Evolutionary conservation across 306 rosid genomes (phyloP).

Genomic region (Sphenostylis stenocarpa): DNA sequence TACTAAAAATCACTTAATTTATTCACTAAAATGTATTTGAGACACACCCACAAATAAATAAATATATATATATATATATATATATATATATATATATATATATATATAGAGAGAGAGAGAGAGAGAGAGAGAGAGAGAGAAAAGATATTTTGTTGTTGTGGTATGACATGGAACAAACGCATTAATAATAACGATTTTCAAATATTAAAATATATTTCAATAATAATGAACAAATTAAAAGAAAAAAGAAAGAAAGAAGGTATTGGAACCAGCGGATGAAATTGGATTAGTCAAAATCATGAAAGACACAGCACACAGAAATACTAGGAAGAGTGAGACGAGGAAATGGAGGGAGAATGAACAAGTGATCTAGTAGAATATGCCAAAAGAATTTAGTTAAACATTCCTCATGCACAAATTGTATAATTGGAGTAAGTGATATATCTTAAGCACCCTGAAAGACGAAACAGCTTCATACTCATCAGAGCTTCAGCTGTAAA

Average conservation of each 20-base stretch:
- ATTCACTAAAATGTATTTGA: too few species aligned
- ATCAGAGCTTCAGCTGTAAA: constrained; percentile 34
- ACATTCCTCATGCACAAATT: constrained; percentile 39
- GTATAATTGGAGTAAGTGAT: constrained; percentile 38
- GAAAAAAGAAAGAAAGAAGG: neutral
- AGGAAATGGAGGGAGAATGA: constrained; percentile 31
- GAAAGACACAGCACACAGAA: constrained; percentile 20
- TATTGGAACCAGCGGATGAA: constrained; percentile 11
- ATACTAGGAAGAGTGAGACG: neutral
- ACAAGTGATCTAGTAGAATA: constrained; percentile 25
- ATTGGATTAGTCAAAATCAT: constrained; percentile 30
- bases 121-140: too few species aligned
- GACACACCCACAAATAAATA: too few species aligned
- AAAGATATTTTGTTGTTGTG: too few species aligned
- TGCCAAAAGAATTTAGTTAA: constrained; percentile 24
- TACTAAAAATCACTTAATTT: neutral
- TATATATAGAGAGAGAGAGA: too few species aligned
- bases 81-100: too few species aligned
- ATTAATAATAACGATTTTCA: too few species aligned
- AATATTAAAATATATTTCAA: neutral
- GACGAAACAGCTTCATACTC: constrained; percentile 20
- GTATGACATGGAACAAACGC: neutral
- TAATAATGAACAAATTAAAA: neutral
- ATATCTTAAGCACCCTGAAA: constrained; percentile 24
- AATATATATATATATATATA: too few species aligned